These are phyloP conservation scores for Aurantiochytrium sp. DNA, from an alignment of 108 stramenopile species.

Conservation along the genomic window DNA sequence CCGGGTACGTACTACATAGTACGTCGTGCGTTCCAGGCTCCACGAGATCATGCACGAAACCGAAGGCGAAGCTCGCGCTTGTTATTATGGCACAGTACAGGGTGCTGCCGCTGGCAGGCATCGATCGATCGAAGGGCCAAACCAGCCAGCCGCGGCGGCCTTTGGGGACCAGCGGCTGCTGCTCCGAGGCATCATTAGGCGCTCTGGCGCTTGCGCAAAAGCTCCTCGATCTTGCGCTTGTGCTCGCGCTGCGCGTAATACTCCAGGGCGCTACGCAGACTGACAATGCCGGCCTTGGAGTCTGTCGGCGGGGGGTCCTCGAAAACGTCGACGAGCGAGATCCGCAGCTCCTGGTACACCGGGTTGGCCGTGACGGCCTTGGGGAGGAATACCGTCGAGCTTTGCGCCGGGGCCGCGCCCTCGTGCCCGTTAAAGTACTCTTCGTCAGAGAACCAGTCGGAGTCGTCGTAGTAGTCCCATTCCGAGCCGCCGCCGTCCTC, in stretches of 20 bases:
- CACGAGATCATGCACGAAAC: too few relatives aligned
- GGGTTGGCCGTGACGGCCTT: neutral
- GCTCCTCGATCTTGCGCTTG: neutral
- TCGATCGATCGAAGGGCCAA: too few relatives aligned
- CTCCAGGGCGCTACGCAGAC: neutral
- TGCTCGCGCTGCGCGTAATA: neutral
- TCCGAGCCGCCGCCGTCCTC: neutral
- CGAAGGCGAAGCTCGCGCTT: too few relatives aligned
- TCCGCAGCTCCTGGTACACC: neutral
- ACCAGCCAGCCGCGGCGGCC: too few relatives aligned
- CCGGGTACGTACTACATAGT: too few relatives aligned
- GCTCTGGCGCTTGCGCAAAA: neutral
- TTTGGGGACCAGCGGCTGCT: too few relatives aligned
- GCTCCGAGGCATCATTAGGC: neutral
- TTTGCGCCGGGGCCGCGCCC: neutral
- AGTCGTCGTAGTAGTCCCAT: slow-evolving; percentile 20
- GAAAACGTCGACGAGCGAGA: neutral
- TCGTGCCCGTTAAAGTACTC: neutral
- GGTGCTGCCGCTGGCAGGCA: too few relatives aligned
- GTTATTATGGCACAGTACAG: too few relatives aligned
- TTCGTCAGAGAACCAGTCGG: slow-evolving; percentile 7
- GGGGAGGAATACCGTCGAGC: neutral
- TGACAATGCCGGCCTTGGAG: neutral
- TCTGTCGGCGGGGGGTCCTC: neutral
- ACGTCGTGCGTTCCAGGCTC: too few relatives aligned